Evolutionary conservation across 2,329 filamentous ascomycete species (phyloP).

Genomic region (Drechslerella stenobrocha): DNA sequence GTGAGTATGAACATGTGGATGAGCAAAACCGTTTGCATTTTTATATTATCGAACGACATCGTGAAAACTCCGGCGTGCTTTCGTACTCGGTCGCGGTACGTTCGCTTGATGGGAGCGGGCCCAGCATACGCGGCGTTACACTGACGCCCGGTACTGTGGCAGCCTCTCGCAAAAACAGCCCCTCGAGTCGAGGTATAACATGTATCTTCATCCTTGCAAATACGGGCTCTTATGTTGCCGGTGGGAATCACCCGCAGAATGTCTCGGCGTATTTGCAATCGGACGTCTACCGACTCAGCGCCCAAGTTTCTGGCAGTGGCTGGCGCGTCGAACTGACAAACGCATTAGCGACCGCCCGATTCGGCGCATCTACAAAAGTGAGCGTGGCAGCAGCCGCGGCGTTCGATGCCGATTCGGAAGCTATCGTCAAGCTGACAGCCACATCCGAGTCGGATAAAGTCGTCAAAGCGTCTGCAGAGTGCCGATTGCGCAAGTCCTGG

Average conservation of each 20-base stretch:
- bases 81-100: conserved; percentile 60
- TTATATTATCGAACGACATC: conserved; percentile 59
- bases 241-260: conserved; percentile 54
- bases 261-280: conserved; percentile 57
- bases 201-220: conserved; percentile 61
- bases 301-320: conserved; percentile 58
- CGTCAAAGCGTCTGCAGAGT: conserved; percentile 54
- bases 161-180: conserved; percentile 49
- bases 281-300: conserved; percentile 60
- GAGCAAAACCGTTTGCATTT: conserved; percentile 60
- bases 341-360: conserved; percentile 57
- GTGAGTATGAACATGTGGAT: conserved; percentile 60
- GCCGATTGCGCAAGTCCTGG: conserved; percentile 55
- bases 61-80: conserved; percentile 58
- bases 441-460: conserved; percentile 58
- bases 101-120: conserved; percentile 56
- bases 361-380: conserved; percentile 56
- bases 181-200: conserved; percentile 55
- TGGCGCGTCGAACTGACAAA: conserved; percentile 59
- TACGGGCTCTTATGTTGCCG: conserved; percentile 55
- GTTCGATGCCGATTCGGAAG: conserved; percentile 54
- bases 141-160: conserved; percentile 56
- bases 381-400: conserved; percentile 58
- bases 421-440: conserved; percentile 58
- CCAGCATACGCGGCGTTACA: conserved; percentile 55